These are phyloP conservation scores for Endogone sp. DNA, from an alignment of 192 early-diverging fungal genomes.

Conservation along the genomic window DNA sequence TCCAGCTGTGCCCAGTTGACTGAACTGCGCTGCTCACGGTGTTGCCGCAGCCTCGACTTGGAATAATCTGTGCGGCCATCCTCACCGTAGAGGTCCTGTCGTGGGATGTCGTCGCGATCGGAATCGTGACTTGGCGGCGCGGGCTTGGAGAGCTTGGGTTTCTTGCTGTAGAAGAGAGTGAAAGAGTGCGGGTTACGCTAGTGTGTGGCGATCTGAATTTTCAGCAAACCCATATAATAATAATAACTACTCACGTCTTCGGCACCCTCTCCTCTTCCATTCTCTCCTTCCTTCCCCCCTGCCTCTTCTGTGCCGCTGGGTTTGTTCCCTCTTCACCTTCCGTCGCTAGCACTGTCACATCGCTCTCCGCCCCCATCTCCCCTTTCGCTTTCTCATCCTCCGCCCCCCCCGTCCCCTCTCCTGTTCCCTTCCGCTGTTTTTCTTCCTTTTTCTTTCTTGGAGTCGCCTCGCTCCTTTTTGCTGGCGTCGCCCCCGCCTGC, in stretches of 20 bases:
- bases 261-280: not conserved
- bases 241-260: conserved; percentile 10
- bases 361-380: conserved; percentile 19
- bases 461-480: not conserved
- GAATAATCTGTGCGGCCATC: conserved; percentile 52
- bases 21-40: conserved; percentile 32
- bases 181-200: not conserved
- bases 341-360: conserved; percentile 10
- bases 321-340: conserved; percentile 4
- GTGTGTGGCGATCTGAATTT: conserved; percentile 13
- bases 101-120: not conserved
- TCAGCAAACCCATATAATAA: conserved; percentile 24
- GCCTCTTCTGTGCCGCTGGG: not conserved
- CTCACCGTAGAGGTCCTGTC: conserved; percentile 19
- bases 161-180: conserved; percentile 2
- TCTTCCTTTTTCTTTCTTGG: no score
- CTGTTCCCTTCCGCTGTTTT: not conserved
- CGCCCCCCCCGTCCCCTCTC: not conserved
- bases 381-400: not conserved
- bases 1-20: conserved; percentile 36
- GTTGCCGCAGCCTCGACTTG: conserved; percentile 45
- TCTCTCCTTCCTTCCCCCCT: conserved; percentile 11
- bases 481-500: no score
- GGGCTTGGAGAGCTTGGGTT: conserved; percentile 20
- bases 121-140: not conserved